Evolutionary conservation across 257 asterid genomes (phyloP).

Genomic region (Anisodus acutangulus): DNA sequence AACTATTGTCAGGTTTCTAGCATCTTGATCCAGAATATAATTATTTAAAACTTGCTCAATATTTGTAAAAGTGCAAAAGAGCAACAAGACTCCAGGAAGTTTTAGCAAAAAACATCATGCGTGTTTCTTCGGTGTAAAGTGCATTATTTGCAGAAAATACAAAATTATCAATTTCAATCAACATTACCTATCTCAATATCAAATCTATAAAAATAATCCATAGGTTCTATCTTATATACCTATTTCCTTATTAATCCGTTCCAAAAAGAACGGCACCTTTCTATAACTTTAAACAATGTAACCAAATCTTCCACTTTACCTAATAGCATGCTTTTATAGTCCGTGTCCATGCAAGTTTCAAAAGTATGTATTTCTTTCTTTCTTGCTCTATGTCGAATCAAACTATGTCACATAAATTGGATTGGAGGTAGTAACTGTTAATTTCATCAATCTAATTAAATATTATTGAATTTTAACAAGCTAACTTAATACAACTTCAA

Average conservation of each 20-base stretch:
- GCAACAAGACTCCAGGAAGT: not conserved
- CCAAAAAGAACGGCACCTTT: no score
- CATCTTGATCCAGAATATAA: constrained; percentile 6
- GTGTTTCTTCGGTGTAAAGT: not conserved
- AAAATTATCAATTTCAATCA: not conserved
- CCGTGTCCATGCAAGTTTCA: no score
- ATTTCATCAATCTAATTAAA: no score
- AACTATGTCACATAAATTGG: no score
- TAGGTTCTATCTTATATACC: not conserved
- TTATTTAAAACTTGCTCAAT: not conserved
- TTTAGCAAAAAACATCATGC: not conserved
- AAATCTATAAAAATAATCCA: not conserved
- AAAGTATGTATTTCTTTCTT: not conserved
- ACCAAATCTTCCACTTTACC: not conserved
- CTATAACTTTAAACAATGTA: no score
- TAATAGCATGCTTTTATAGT: not conserved
- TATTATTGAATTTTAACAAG: no score
- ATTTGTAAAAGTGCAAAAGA: not conserved
- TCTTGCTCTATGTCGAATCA: not conserved
- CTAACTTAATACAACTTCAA: no score
- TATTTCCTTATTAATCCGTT: no score
- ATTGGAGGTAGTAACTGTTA: no score
- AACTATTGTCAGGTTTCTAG: no score
- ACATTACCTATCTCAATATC: constrained; percentile 8
- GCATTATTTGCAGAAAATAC: not conserved